phyloP scores from a whole-genome alignment of 306 rosid species.

The Lathyrus oleraceus region DNA sequence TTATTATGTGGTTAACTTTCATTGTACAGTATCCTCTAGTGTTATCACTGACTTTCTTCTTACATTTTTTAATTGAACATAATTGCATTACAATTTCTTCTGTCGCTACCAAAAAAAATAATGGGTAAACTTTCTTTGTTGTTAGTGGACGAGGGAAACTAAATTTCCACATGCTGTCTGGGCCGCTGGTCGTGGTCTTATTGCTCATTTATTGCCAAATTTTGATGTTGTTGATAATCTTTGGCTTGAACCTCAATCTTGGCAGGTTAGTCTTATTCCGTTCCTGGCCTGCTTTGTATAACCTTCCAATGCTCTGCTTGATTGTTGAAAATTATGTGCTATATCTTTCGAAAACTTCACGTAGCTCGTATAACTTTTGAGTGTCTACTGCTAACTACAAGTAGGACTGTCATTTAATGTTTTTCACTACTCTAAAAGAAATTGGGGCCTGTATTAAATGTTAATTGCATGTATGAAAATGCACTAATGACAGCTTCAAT shows the following conservation, averaged over 20 bases:
- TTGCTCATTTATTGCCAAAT: slow-evolving; percentile 85
- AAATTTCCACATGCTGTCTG: slow-evolving; percentile 97
- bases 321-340: slow-evolving; percentile 9
- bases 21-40: slow-evolving; percentile 25
- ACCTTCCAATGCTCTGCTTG: slow-evolving; percentile 19
- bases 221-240: slow-evolving; percentile 83
- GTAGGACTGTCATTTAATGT: slow-evolving; percentile 7
- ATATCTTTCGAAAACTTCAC: background rate
- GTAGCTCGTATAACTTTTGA: background rate
- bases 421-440: background rate
- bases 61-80: slow-evolving; percentile 27
- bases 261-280: slow-evolving; percentile 76
- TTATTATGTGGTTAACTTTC: slow-evolving; percentile 25
- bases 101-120: slow-evolving; percentile 29
- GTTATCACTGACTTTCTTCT: slow-evolving; percentile 24
- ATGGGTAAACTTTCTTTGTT: slow-evolving; percentile 34
- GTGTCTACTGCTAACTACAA: slow-evolving; percentile 17
- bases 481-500: background rate
- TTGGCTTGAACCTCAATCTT: slow-evolving; percentile 95
- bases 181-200: slow-evolving; percentile 97
- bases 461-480: slow-evolving; percentile 8
- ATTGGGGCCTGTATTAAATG: background rate
- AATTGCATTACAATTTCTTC: slow-evolving; percentile 27
- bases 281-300: slow-evolving; percentile 15
- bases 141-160: slow-evolving; percentile 87